Evolutionary conservation across 2,329 filamentous ascomycete species (phyloP).

Genomic region (Fonsecaea nubica): DNA sequence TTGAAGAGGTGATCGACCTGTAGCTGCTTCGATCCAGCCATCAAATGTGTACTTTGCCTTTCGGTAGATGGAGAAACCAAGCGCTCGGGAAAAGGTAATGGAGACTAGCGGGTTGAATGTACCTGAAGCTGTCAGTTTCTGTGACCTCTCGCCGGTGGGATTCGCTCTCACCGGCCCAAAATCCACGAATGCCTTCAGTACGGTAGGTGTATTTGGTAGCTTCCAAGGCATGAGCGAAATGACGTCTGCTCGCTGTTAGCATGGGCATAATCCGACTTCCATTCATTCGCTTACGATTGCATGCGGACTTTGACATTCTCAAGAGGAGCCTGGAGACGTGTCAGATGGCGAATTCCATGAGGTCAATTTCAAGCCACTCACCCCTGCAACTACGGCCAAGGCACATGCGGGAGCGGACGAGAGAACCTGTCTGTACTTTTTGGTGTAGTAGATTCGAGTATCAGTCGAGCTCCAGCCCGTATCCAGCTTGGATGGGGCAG

Average conservation of each 20-base stretch:
- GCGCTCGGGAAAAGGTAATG: constrained; percentile 53
- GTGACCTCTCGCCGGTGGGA: neutral
- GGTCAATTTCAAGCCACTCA: constrained; percentile 42
- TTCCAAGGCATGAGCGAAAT: constrained; percentile 52
- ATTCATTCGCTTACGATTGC: constrained; percentile 50
- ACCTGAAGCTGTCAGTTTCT: constrained; percentile 42
- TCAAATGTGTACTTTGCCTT: constrained; percentile 51
- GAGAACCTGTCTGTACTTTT: constrained; percentile 55
- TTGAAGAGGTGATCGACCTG: constrained; percentile 50
- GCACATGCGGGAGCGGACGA: constrained; percentile 54
- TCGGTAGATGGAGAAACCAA: constrained; percentile 56
- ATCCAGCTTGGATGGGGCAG: constrained; percentile 27
- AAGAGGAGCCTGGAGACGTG: constrained; percentile 49
- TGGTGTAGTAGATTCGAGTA: constrained; percentile 52
- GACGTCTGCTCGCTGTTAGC: constrained; percentile 45
- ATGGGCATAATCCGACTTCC: constrained; percentile 8
- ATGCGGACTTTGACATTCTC: constrained; percentile 59
- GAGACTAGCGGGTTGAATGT: constrained; percentile 54
- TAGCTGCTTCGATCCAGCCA: constrained; percentile 48
- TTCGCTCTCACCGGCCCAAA: constrained; percentile 52
- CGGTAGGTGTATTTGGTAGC: constrained; percentile 55
- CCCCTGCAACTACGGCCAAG: constrained; percentile 54
- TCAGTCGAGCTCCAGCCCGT: constrained; percentile 40
- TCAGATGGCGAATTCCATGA: constrained; percentile 27
- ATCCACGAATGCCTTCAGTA: constrained; percentile 55